Evolutionary conservation across 2,329 filamentous ascomycete genomes (phyloP).

Genomic region (Neonectria magnoliae): DNA sequence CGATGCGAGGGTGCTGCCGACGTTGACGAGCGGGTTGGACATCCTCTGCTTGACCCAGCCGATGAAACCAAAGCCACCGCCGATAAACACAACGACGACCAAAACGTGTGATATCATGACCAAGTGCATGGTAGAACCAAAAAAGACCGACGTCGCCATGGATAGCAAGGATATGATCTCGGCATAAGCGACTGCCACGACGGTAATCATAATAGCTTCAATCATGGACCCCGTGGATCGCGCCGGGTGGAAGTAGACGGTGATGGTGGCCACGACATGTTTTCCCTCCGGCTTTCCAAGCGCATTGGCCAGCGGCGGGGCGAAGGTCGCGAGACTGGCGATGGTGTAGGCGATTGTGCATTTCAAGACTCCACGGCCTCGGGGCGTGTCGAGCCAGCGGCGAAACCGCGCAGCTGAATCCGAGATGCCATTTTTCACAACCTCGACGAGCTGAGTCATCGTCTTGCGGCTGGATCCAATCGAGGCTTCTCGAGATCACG

Average conservation of each 20-base stretch:
- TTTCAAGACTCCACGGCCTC: constrained; percentile 84
- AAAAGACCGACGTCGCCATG: constrained; percentile 85
- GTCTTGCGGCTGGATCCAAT: neutral
- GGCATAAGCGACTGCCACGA: constrained; percentile 79
- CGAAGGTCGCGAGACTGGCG: constrained; percentile 87
- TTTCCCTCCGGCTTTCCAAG: constrained; percentile 90
- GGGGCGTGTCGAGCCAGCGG: constrained; percentile 68
- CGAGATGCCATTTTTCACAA: constrained; percentile 39
- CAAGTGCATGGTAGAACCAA: constrained; percentile 73
- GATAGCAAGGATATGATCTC: constrained; percentile 78
- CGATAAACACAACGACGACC: constrained; percentile 84
- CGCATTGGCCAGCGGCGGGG: constrained; percentile 74
- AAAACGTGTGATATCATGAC: constrained; percentile 79
- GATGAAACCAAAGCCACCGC: constrained; percentile 85
- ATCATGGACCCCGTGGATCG: constrained; percentile 89
- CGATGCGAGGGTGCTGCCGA: constrained; percentile 85
- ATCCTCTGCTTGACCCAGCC: constrained; percentile 87
- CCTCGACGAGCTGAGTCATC: constrained; percentile 25
- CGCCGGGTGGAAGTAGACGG: constrained; percentile 93
- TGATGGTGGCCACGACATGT: constrained; percentile 92
- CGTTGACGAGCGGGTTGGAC: constrained; percentile 81
- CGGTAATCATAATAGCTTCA: constrained; percentile 81
- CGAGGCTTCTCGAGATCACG: neutral
- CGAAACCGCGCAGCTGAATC: constrained; percentile 64
- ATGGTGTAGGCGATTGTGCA: constrained; percentile 90